A percentile compares a stretch with the other conserved stretches of the same genome.
Evolutionary conservation across 495 filamentous ascomycete species (phyloP).

Genomic region (Hypoxylon cercidicola): DNA sequence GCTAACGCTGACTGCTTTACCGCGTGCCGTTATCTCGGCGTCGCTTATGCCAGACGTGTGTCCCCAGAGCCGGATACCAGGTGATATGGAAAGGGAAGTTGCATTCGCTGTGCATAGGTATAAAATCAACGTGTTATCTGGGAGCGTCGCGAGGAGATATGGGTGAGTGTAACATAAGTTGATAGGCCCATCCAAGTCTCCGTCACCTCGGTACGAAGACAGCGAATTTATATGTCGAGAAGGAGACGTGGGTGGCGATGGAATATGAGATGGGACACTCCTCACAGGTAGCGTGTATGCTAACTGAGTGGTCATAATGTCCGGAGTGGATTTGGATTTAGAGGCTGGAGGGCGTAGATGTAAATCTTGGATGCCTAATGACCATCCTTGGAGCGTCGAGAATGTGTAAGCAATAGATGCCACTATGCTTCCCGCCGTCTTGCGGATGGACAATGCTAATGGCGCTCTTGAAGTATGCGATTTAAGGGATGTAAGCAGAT

Average conservation of each 20-base stretch:
- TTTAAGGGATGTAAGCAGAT: slow-evolving; percentile 79
- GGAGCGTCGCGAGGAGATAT: slow-evolving; percentile 86
- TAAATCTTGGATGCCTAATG: slow-evolving; percentile 89
- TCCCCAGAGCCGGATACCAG: slow-evolving; percentile 86
- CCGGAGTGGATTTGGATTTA: slow-evolving; percentile 45
- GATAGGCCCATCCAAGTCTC: slow-evolving; percentile 65
- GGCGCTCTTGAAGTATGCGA: slow-evolving; percentile 85
- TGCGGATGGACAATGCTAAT: slow-evolving; percentile 79
- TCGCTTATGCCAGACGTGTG: slow-evolving; percentile 92
- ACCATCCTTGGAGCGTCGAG: slow-evolving; percentile 78
- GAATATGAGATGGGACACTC: slow-evolving; percentile 37
- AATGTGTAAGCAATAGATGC: slow-evolving; percentile 88
- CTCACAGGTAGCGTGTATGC: slow-evolving; percentile 54
- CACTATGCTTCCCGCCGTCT: slow-evolving; percentile 67
- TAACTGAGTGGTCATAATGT: slow-evolving; percentile 58
- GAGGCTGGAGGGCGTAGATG: slow-evolving; percentile 59
- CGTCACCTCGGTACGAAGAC: slow-evolving; percentile 20
- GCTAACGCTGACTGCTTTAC: slow-evolving; percentile 91
- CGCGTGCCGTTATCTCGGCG: slow-evolving; percentile 85
- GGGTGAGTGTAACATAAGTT: slow-evolving; percentile 89
- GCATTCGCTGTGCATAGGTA: slow-evolving; percentile 83
- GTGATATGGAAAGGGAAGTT: slow-evolving; percentile 72
- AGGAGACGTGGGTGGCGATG: slow-evolving; percentile 65
- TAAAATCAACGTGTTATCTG: slow-evolving; percentile 91
- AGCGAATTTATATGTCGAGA: slow-evolving; percentile 53